Conservation (phyloP, 2,329 filamentous ascomycete genomes). For the Fusarium siculi region DNA sequence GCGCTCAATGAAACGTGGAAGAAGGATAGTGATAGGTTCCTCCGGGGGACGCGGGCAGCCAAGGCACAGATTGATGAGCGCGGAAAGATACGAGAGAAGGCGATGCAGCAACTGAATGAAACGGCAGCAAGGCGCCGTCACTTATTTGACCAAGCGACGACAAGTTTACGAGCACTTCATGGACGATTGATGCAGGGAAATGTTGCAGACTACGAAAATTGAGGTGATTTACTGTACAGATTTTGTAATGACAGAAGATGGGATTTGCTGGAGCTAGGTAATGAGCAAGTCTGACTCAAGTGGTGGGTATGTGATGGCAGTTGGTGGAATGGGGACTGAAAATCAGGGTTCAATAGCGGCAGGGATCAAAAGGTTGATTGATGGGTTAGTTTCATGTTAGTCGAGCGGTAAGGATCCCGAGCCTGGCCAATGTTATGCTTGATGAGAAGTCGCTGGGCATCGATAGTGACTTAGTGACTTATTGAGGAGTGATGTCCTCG, state of each 20-base stretch:
- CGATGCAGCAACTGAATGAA: slow-evolving; percentile 21
- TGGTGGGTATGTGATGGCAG: not conserved
- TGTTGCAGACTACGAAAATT: not conserved
- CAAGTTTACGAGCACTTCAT: slow-evolving; percentile 38
- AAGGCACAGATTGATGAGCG: slow-evolving; percentile 17
- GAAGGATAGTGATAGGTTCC: slow-evolving; percentile 36
- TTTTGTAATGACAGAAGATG: not conserved
- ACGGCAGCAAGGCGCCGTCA: slow-evolving; percentile 17
- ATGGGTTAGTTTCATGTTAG: slow-evolving; percentile 16
- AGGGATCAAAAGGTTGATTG: slow-evolving; percentile 25
- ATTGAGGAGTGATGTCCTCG: slow-evolving; percentile 1
- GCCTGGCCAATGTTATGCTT: slow-evolving; percentile 7
- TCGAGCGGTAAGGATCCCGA: not conserved
- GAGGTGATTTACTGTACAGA: not conserved
- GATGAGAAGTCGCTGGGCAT: not conserved
- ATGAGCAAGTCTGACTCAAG: not conserved
- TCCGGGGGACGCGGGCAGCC: slow-evolving; percentile 1
- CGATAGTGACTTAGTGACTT: not conserved
- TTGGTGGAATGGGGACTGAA: slow-evolving; percentile 2
- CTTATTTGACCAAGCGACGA: slow-evolving; percentile 32
- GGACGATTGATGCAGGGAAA: slow-evolving; percentile 23
- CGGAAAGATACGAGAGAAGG: slow-evolving; percentile 1
- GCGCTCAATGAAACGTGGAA: slow-evolving; percentile 25
- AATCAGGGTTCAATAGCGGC: slow-evolving; percentile 33
- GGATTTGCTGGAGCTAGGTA: slow-evolving; percentile 7